These are phyloP conservation scores for Fusarium ambrosium DNA, from an alignment of 2,329 filamentous ascomycete species.

Conservation along the genomic window DNA sequence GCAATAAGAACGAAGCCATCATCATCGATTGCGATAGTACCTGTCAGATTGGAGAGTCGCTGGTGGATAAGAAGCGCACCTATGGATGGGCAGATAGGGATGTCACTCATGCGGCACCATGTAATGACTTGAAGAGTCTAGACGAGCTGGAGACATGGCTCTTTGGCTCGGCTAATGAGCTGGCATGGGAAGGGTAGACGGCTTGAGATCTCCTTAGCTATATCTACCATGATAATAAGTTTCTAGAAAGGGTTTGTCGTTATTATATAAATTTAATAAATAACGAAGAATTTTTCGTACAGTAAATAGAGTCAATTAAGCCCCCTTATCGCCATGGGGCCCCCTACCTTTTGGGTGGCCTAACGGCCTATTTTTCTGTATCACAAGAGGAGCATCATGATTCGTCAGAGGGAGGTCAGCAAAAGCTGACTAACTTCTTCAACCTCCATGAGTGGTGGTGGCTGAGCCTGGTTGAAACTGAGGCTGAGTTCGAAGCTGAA, in stretches of 20 bases:
- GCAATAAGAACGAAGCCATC: neutral
- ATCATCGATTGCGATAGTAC: slow-evolving; percentile 11
- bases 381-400: too few relatives aligned
- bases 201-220: too few relatives aligned
- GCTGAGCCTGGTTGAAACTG: neutral
- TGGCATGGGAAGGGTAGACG: neutral
- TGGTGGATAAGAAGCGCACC: slow-evolving; percentile 2
- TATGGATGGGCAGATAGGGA: neutral
- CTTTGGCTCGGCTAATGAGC: neutral
- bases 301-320: too few relatives aligned
- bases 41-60: neutral
- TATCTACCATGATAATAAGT: too few relatives aligned
- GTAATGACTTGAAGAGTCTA: neutral
- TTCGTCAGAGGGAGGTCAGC: neutral
- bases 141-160: neutral
- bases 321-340: too few relatives aligned
- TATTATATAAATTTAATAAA: too few relatives aligned
- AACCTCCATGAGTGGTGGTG: neutral
- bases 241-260: too few relatives aligned
- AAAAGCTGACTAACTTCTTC: neutral
- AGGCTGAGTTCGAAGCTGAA: neutral
- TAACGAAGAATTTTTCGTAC: too few relatives aligned
- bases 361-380: too few relatives aligned
- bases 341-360: too few relatives aligned
- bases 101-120: neutral